Base-by-base conservation (phyloP, 2,329 filamentous ascomycete species). In the Colletotrichum spinosum region DNA sequence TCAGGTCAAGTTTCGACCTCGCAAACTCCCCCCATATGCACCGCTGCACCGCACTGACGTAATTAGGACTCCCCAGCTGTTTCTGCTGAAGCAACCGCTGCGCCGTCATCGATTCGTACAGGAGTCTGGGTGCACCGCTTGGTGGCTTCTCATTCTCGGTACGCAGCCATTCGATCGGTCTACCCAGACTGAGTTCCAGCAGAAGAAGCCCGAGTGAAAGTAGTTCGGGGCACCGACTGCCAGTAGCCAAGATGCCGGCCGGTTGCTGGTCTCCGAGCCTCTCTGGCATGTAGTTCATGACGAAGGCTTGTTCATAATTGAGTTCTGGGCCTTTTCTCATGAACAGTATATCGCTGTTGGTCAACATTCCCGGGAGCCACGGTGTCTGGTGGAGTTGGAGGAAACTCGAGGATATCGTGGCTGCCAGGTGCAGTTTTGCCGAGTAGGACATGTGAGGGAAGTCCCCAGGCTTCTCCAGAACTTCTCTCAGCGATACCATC, bases 331-430 rank as follows among this genome's bases (percentile, higher is more conserved):
- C 44, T 12, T 45, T 55, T n/a, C 54, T 50, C 9, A 71, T 49
- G 4, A 74, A 50, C 2, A 66, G 69, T 1, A 73, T 57, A 8
- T 59, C 34, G 4, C 9, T 35, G 3, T 48, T 63, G 8, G 54
- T 48, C 1, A 63, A 10, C 0, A 69, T 51, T 6, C 52, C 41
- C 2, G 70, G 62, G 4, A 73, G 66, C 71, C 73, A 74, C 2
- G 60, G 57, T 1, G 70, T 73, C 6, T 69, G 61, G 38, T 72
- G 54, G 11, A 74, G 64, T 15, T 72, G 69, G 5, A 72, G 55
- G 11, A 74, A 57, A 61, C 70, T 70, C 0, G 70, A 69, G 6
- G 71, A 67, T 1, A 71, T 56, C 2, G 58, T 59, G 6, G 57
- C 55, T 1, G 69, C 65, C 13, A 75, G 68, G 2, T 66, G 59